These are phyloP conservation scores for Salix koriyanagi DNA, from an alignment of 345 rosid genomes.

Conservation along the genomic window DNA sequence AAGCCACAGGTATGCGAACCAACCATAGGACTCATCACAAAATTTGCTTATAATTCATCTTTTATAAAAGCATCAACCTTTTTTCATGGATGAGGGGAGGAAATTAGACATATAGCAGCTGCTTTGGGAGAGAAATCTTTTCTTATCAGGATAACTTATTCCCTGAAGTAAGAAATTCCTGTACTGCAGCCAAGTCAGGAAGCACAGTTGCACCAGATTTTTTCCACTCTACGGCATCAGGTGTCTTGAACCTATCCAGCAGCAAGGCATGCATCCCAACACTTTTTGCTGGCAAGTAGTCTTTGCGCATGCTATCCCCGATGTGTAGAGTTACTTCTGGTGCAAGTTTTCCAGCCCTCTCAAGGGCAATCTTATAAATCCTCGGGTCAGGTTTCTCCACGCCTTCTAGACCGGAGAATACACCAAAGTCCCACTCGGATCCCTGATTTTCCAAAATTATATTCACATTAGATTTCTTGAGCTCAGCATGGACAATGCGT, in stretches of 20 bases:
- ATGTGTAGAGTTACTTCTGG: constrained; percentile 72
- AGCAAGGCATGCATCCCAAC: constrained; percentile 88
- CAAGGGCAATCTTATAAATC: constrained; percentile 66
- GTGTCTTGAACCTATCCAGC: constrained; percentile 81
- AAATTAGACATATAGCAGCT: background rate
- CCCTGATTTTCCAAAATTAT: constrained; percentile 38
- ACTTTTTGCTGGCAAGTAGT: constrained; percentile 74
- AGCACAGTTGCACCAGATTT: constrained; percentile 74
- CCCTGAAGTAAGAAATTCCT: constrained; percentile 41
- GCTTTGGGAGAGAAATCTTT: background rate
- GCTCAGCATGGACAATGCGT: background rate
- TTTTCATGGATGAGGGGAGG: background rate
- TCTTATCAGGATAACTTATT: constrained; percentile 7
- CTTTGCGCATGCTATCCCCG: constrained; percentile 91
- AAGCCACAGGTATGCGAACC: too few species aligned
- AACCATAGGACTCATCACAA: too few species aligned
- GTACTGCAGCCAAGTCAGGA: constrained; percentile 69
- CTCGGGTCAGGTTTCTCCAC: constrained; percentile 87
- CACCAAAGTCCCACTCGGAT: constrained; percentile 94
- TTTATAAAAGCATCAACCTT: too few species aligned
- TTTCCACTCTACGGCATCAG: constrained; percentile 76
- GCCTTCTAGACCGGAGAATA: constrained; percentile 89
- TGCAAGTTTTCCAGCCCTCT: constrained; percentile 71
- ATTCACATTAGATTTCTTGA: background rate
- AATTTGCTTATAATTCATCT: too few species aligned